phyloP scores from a whole-genome alignment of 192 early-diverging fungal genomes.

The Lunasporangiospora selenospora region DNA sequence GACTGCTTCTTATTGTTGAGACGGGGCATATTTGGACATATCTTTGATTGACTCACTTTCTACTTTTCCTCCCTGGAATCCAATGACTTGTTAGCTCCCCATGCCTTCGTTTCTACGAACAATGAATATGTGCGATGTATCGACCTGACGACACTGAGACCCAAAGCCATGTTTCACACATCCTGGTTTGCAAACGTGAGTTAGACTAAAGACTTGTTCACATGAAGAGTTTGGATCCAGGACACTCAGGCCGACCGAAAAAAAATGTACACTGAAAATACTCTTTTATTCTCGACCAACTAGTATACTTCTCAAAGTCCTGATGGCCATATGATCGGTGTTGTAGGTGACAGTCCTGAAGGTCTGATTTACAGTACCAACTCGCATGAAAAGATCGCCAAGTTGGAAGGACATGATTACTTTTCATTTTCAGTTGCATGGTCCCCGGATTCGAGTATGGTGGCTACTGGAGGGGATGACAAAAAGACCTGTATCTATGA shows the following conservation, averaged over 20 bases:
- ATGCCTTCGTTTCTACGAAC: conserved; percentile 35
- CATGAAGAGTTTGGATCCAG: too few species aligned
- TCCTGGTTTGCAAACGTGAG: conserved; percentile 31
- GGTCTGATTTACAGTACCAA: conserved; percentile 32
- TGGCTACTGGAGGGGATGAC: conserved; percentile 40
- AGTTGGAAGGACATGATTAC: conserved; percentile 28
- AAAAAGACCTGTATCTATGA: conserved; percentile 32
- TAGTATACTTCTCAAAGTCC: conserved; percentile 44
- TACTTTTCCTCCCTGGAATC: too few species aligned
- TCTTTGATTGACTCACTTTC: too few species aligned
- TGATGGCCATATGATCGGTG: conserved; percentile 34
- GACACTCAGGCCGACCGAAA: too few species aligned
- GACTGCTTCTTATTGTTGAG: too few species aligned
- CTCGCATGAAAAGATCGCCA: conserved; percentile 31
- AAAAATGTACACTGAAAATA: too few species aligned
- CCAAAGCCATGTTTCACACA: conserved; percentile 6
- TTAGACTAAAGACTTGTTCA: too few species aligned
- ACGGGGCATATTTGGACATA: too few species aligned
- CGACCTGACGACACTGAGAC: conserved; percentile 14
- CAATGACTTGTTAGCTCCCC: conserved; percentile 16
- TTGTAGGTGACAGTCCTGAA: conserved; percentile 17
- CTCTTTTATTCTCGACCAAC: not conserved
- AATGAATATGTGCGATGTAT: conserved; percentile 16
- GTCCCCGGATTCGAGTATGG: conserved; percentile 33
- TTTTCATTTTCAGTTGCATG: conserved; percentile 35